Percentiles rank a stretch among this genome's conserved stretches.
Conservation (phyloP, 352 stramenopile species). For the Phytophthora agathidicida region DNA sequence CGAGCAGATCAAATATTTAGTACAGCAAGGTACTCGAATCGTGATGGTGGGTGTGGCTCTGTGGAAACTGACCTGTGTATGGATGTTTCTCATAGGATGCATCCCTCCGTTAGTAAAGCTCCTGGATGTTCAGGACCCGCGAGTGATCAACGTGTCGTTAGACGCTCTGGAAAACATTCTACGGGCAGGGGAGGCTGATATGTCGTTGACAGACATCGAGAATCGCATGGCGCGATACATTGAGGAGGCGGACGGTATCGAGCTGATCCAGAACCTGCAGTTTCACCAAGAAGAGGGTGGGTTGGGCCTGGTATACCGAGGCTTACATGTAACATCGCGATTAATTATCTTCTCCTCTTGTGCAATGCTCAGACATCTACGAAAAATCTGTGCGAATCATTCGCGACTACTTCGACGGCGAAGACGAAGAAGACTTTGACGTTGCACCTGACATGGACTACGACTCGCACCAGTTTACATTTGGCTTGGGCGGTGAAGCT, state of each 20-base stretch:
- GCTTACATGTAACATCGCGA: neutral
- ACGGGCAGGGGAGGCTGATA: conserved; percentile 86
- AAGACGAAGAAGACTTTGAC: conserved; percentile 96
- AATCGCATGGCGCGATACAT: conserved; percentile 97
- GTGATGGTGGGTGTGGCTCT: neutral
- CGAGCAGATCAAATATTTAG: conserved; percentile 97
- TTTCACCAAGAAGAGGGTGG: conserved; percentile 97
- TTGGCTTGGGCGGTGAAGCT: conserved; percentile 46
- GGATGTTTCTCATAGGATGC: conserved; percentile 63
- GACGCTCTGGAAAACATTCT: conserved; percentile 97
- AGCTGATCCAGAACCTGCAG: conserved; percentile 98
- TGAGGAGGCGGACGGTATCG: conserved; percentile 95
- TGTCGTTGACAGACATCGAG: conserved; percentile 73
- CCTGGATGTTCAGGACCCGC: conserved; percentile 93
- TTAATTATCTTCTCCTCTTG: conserved; percentile 10
- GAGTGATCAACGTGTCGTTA: conserved; percentile 97
- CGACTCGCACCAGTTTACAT: conserved; percentile 63
- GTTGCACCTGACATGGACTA: conserved; percentile 60
- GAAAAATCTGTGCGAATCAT: conserved; percentile 96
- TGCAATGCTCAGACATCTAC: conserved; percentile 78
- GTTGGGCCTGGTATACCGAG: neutral
- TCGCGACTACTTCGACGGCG: conserved; percentile 97
- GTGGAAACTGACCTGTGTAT: neutral
- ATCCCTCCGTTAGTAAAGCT: conserved; percentile 97
- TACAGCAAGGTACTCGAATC: conserved; percentile 93